A percentile compares a stretch with the other conserved stretches of the same genome.
Conservation (phyloP, 495 filamentous ascomycete genomes). For the Talaromyces adpressus region DNA sequence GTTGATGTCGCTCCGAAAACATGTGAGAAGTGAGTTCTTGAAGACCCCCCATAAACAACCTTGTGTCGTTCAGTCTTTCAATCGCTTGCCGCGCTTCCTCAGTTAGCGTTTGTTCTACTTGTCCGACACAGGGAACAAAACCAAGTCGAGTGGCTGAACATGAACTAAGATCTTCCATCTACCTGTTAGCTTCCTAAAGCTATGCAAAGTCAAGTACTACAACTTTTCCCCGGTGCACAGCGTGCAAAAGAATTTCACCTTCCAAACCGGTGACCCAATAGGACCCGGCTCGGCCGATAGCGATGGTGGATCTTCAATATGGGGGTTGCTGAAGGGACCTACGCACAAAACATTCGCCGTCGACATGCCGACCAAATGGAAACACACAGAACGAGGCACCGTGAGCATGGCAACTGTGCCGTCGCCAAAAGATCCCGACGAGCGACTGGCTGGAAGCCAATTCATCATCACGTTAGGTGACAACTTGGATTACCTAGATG, state of each 20-base stretch:
- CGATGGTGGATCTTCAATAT: slow-evolving; percentile 87
- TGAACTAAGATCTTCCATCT: slow-evolving; percentile 43
- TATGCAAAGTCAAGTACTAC: slow-evolving; percentile 97
- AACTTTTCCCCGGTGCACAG: slow-evolving; percentile 88
- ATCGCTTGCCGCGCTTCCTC: background rate
- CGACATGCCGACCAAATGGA: slow-evolving; percentile 73
- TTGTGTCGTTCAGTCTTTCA: background rate
- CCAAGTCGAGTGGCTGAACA: slow-evolving; percentile 30
- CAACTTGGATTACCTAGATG: slow-evolving; percentile 80
- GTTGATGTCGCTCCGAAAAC: slow-evolving; percentile 79
- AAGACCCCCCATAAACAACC: background rate
- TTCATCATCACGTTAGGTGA: slow-evolving; percentile 87
- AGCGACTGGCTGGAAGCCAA: slow-evolving; percentile 74
- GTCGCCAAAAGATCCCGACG: slow-evolving; percentile 68
- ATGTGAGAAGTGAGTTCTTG: slow-evolving; percentile 75
- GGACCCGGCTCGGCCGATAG: slow-evolving; percentile 75
- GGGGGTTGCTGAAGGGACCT: slow-evolving; percentile 71
- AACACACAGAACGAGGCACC: slow-evolving; percentile 78
- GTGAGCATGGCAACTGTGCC: slow-evolving; percentile 92
- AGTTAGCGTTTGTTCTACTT: slow-evolving; percentile 8
- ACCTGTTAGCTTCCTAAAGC: slow-evolving; percentile 78
- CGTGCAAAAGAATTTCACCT: slow-evolving; percentile 86
- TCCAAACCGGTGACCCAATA: slow-evolving; percentile 90
- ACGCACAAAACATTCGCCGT: slow-evolving; percentile 75
- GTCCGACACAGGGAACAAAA: background rate